Percentiles rank a stretch among this genome's conserved stretches.
Conservation (phyloP, 192 early-diverging fungal species). For the Coemansia sp. region DNA sequence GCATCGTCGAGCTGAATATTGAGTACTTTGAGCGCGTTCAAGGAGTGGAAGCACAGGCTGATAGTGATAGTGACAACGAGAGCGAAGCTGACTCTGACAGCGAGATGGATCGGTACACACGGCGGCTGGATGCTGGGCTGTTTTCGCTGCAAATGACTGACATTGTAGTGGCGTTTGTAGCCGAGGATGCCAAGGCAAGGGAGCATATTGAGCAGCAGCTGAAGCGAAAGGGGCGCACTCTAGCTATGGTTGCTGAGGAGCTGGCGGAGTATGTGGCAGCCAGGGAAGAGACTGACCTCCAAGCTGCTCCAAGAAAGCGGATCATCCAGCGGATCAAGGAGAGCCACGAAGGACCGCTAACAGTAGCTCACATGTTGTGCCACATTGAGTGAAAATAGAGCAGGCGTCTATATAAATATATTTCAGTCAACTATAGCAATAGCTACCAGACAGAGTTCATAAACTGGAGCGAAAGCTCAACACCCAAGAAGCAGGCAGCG, state of each 20-base stretch:
- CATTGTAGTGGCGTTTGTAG: slow-evolving; percentile 68
- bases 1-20: slow-evolving; percentile 75
- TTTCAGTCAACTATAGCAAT: not conserved
- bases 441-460: slow-evolving; percentile 54
- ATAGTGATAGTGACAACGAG: slow-evolving; percentile 49
- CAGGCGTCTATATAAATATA: not conserved
- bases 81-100: slow-evolving; percentile 59
- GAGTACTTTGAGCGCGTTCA: slow-evolving; percentile 68
- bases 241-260: slow-evolving; percentile 25
- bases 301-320: not conserved
- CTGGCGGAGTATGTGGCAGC: slow-evolving; percentile 35
- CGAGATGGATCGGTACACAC: slow-evolving; percentile 67
- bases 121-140: slow-evolving; percentile 75
- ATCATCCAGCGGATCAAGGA: slow-evolving; percentile 8
- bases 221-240: slow-evolving; percentile 29
- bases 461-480: slow-evolving; percentile 51
- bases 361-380: not conserved
- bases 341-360: slow-evolving; percentile 6
- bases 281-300: slow-evolving; percentile 9
- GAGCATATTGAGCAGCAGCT: slow-evolving; percentile 35
- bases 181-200: slow-evolving; percentile 54
- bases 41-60: slow-evolving; percentile 60
- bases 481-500: slow-evolving; percentile 78
- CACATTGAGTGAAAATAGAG: not conserved
- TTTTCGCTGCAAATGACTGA: slow-evolving; percentile 79